phyloP scores from a whole-genome alignment of 2,329 filamentous ascomycete species.

The Cladosporium velox region DNA sequence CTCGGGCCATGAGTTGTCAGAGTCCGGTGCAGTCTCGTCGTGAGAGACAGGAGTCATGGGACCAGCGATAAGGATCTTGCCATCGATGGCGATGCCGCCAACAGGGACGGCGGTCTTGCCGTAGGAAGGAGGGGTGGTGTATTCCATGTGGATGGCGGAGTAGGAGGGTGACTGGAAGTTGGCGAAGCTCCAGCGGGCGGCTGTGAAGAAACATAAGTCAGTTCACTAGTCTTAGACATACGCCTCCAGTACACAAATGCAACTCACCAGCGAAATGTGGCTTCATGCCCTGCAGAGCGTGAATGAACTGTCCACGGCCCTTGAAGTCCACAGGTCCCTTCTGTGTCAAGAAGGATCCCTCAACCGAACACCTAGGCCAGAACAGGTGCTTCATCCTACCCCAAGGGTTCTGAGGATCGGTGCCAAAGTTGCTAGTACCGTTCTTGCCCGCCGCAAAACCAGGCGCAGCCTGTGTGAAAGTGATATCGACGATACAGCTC shows the following conservation, averaged over 20 bases:
- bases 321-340: constrained; percentile 79
- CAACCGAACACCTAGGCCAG: constrained; percentile 83
- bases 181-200: constrained; percentile 88
- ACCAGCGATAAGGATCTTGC: constrained; percentile 74
- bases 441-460: constrained; percentile 84
- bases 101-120: constrained; percentile 81
- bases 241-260: neutral
- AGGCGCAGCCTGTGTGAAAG: constrained; percentile 71
- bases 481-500: constrained; percentile 80
- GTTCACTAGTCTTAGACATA: neutral
- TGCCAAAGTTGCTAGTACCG: constrained; percentile 82
- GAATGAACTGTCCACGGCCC: constrained; percentile 76
- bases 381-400: constrained; percentile 89
- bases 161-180: constrained; percentile 86
- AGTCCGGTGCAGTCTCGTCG: constrained; percentile 71
- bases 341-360: constrained; percentile 82
- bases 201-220: constrained; percentile 40
- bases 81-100: constrained; percentile 78
- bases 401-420: constrained; percentile 84
- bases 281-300: constrained; percentile 97
- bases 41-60: constrained; percentile 62
- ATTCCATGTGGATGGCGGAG: constrained; percentile 94
- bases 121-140: constrained; percentile 89
- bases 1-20: constrained; percentile 84
- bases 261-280: constrained; percentile 82